Conservation (phyloP, 192 early-diverging fungal genomes). For the Entophlyctis luteolus region DNA sequence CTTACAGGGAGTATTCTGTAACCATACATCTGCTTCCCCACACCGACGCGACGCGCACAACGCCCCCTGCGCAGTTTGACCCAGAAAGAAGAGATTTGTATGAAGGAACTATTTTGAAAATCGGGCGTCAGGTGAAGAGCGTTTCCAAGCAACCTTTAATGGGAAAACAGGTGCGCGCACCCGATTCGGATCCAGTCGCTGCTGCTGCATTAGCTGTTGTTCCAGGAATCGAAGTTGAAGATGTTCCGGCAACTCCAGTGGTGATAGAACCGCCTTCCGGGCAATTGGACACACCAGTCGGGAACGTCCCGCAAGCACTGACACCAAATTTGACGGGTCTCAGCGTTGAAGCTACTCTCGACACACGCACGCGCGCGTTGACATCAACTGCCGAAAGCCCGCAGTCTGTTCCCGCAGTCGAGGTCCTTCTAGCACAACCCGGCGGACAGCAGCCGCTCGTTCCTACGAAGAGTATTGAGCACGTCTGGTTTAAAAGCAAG, state of each 20-base stretch:
- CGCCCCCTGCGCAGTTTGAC: slow-evolving; percentile 21
- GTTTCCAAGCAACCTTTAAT: too few species aligned
- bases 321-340: too few species aligned
- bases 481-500: slow-evolving; percentile 53
- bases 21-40: slow-evolving; percentile 24
- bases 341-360: too few species aligned
- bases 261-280: too few species aligned
- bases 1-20: slow-evolving; percentile 26
- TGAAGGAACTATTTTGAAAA: slow-evolving; percentile 24
- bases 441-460: slow-evolving; percentile 25
- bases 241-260: too few species aligned
- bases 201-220: too few species aligned
- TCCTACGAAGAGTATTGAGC: slow-evolving; percentile 23
- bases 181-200: too few species aligned
- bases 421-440: slow-evolving; percentile 21
- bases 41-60: slow-evolving; percentile 25
- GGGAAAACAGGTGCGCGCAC: too few species aligned
- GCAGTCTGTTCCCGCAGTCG: slow-evolving; percentile 8
- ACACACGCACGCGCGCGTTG: neutral
- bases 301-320: too few species aligned
- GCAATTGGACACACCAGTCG: too few species aligned
- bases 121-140: slow-evolving; percentile 27
- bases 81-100: slow-evolving; percentile 16
- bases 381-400: slow-evolving; percentile 22
- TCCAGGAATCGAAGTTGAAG: too few species aligned